These are phyloP conservation scores for Quercus robur DNA, from an alignment of 306 rosid species.

Conservation along the genomic window DNA sequence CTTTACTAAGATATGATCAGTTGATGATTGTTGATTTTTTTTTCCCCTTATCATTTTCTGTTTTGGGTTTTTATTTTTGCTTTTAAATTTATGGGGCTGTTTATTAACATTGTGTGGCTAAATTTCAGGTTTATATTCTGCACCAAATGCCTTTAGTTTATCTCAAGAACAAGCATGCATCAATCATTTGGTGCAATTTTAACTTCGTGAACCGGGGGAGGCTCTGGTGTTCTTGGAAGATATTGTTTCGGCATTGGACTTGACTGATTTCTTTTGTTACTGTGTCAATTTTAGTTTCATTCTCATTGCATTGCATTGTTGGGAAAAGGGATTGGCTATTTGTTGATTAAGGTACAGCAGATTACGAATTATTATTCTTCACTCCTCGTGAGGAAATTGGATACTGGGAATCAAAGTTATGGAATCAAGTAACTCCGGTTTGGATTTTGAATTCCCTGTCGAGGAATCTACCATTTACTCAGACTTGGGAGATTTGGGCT, in stretches of 20 bases:
- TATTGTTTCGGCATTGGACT: slow-evolving; percentile 56
- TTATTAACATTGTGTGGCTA: neutral
- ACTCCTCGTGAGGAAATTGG: slow-evolving; percentile 8
- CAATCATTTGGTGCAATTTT: slow-evolving; percentile 16
- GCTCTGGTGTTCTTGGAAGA: slow-evolving; percentile 41
- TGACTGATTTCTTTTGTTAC: slow-evolving; percentile 13
- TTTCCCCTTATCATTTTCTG: neutral
- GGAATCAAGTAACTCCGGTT: neutral
- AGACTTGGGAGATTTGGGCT: neutral
- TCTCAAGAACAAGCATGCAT: slow-evolving; percentile 26
- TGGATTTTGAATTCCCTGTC: neutral
- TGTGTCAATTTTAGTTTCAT: too few species aligned
- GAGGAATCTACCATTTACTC: neutral
- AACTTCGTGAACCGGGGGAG: slow-evolving; percentile 40
- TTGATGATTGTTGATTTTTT: neutral
- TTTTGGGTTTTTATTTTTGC: neutral
- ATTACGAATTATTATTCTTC: neutral
- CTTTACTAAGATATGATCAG: too few species aligned
- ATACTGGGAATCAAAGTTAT: neutral
- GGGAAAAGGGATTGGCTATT: too few species aligned
- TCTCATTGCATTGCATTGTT: neutral
- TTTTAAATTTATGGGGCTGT: too few species aligned
- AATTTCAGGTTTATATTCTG: slow-evolving; percentile 29
- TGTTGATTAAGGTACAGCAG: neutral
- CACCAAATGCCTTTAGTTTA: slow-evolving; percentile 40